These are phyloP conservation scores for Calocera cornea DNA, from an alignment of 768 basidiomycete genomes.

Conservation along the genomic window DNA sequence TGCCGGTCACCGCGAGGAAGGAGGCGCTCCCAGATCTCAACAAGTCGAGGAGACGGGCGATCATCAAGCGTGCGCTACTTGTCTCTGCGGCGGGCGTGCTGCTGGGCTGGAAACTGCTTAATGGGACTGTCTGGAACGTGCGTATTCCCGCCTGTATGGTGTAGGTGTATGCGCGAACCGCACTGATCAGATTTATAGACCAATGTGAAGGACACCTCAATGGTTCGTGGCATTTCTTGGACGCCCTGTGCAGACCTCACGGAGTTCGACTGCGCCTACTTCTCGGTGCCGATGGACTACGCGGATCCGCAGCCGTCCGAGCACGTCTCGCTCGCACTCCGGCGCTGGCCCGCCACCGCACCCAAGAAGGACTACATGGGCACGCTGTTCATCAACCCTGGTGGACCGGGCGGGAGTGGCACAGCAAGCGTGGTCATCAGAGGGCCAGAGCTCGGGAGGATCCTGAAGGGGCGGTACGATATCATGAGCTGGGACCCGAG, in stretches of 20 bases:
- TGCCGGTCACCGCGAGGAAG: no score
- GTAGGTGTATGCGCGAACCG: no score
- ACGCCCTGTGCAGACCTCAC: not conserved
- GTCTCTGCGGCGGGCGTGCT: no score
- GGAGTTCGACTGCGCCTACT: not conserved
- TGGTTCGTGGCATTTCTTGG: no score
- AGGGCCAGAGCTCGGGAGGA: constrained; percentile 1
- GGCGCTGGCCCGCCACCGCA: not conserved
- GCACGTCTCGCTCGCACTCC: not conserved
- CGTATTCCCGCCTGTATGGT: no score
- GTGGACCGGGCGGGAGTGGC: constrained; percentile 15
- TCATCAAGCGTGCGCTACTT: no score
- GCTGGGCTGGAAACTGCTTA: no score
- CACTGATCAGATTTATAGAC: no score
- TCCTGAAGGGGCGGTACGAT: constrained; percentile 7
- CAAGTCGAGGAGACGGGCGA: no score
- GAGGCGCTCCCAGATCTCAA: no score
- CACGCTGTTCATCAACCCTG: constrained; percentile 10
- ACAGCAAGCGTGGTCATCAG: constrained; percentile 5
- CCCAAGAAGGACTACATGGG: not conserved
- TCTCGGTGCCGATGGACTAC: not conserved
- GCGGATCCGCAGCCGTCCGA: not conserved
- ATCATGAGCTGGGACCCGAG: constrained; percentile 6
- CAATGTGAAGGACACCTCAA: no score
- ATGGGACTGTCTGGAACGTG: no score